A percentile compares a stretch with the other conserved stretches of the same genome.
Conservation (phyloP, 2,329 filamentous ascomycete species). For the Epichloe elymi region DNA sequence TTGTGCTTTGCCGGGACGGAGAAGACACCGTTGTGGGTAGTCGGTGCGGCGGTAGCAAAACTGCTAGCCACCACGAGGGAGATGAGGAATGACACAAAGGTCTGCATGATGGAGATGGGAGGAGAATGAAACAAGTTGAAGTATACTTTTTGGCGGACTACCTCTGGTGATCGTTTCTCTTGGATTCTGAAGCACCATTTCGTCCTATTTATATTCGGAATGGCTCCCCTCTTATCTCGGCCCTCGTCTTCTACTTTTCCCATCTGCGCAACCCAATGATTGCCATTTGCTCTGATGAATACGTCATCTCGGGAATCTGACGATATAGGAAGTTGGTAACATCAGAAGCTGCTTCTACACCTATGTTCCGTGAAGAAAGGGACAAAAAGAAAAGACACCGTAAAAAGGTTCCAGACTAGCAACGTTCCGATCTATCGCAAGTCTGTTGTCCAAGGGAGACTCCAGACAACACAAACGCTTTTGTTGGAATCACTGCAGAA, state of each 20-base stretch:
- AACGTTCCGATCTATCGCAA: background rate
- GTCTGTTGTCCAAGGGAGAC: background rate
- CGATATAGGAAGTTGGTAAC: background rate
- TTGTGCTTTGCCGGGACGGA: too few species aligned
- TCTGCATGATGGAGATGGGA: conserved; percentile 8
- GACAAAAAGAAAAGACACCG: background rate
- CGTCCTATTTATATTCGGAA: background rate
- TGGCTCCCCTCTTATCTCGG: background rate
- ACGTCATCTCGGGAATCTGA: background rate
- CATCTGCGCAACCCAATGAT: background rate
- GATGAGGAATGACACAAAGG: conserved; percentile 10
- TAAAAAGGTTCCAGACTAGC: background rate
- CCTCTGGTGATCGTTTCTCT: background rate
- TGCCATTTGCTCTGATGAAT: background rate
- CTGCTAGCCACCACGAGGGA: conserved; percentile 9
- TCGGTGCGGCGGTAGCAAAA: conserved; percentile 6
- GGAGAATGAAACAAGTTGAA: background rate
- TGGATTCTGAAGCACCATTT: background rate
- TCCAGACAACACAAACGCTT: background rate
- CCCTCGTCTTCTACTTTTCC: background rate
- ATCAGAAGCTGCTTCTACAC: background rate
- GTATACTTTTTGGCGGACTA: background rate
- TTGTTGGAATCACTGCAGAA: background rate
- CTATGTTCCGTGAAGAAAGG: too few species aligned
- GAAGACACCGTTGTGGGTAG: too few species aligned